Evolutionary conservation across 805 yeast species (phyloP), one percentile per base, ranked within the genome.

Genomic region (Sugiyamaella qingdaonensis): DNA sequence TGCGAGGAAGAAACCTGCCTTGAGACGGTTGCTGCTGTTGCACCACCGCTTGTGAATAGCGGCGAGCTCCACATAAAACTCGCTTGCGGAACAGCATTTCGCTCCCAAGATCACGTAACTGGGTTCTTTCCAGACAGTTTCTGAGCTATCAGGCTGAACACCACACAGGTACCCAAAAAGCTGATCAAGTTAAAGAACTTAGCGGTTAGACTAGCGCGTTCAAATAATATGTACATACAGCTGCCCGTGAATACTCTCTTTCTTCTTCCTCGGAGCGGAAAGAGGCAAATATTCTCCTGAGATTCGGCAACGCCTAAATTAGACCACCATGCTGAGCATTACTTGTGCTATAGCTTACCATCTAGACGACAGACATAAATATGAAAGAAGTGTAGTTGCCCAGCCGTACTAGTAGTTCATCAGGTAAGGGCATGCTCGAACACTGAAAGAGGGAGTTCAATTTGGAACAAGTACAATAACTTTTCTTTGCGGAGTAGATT

Each of bases 241-340:
- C 96, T 57, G 78, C 76, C 46, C 96, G 73, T 0, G 95, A 86
- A 61, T 81, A 85, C 49, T 75, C 72, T 48, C 91, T 72, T 66
- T 89, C 96, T 61, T 88, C 96, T 60, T 88, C 95, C 57, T 88
- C 95, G 1, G 94, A 80, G 16, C 96, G 71, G 63, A 88, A 88
- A 3, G 94, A 85, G 19, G 90, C 82, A 64, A 88, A 88, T 42
- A 88, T 84, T 53, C 88, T 73, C 46, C 96, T 71, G 42, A 89
- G 79, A 63, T 89, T 88, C 43, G 87, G 89, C 43, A 88, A 72
- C 60, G 84, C 82, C 84, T 56, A 48, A 27, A 9, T 42, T 18
- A 37, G 18, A 37, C 13, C 43, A 37, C 11, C 10, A 14, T 34
- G 37, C 4, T 34, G 37, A 34, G 9, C 16, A 14, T 11, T 11